phyloP scores from a whole-genome alignment of 345 rosid species.

The Trapa incisa region DNA sequence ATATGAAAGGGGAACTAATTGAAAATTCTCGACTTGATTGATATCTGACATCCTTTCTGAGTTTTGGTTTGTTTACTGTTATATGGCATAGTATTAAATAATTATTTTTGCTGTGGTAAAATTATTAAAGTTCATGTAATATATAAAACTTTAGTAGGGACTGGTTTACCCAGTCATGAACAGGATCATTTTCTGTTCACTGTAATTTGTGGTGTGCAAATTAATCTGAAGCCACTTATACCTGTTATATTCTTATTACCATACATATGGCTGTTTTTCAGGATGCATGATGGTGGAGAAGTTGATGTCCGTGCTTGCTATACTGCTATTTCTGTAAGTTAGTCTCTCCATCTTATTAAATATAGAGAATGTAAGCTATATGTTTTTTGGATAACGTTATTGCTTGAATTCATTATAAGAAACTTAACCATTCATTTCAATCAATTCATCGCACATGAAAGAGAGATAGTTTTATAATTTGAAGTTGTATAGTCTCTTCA shows the following conservation, averaged over 20 bases:
- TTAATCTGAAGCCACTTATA: background rate
- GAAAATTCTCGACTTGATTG: background rate
- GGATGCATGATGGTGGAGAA: constrained; percentile 98
- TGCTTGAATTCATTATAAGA: background rate
- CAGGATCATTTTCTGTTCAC: background rate
- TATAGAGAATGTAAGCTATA: background rate
- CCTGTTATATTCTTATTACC: background rate
- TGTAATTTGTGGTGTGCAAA: background rate
- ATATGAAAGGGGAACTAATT: background rate
- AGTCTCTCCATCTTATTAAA: background rate
- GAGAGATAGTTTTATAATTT: background rate
- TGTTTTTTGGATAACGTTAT: background rate
- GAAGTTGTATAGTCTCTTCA: background rate
- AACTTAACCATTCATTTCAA: background rate
- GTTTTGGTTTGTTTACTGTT: background rate
- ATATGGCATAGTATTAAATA: background rate
- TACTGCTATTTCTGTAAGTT: constrained; percentile 79
- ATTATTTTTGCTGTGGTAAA: background rate
- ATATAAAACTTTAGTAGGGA: background rate
- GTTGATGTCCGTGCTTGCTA: constrained; percentile 94
- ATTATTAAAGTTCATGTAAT: background rate
- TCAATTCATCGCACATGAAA: background rate
- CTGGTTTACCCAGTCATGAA: background rate
- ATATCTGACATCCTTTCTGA: background rate
- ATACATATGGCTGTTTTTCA: constrained; percentile 8